Evolutionary conservation across 2,329 filamentous ascomycete species (phyloP).

Genomic region (Tolypocladium amazonense): DNA sequence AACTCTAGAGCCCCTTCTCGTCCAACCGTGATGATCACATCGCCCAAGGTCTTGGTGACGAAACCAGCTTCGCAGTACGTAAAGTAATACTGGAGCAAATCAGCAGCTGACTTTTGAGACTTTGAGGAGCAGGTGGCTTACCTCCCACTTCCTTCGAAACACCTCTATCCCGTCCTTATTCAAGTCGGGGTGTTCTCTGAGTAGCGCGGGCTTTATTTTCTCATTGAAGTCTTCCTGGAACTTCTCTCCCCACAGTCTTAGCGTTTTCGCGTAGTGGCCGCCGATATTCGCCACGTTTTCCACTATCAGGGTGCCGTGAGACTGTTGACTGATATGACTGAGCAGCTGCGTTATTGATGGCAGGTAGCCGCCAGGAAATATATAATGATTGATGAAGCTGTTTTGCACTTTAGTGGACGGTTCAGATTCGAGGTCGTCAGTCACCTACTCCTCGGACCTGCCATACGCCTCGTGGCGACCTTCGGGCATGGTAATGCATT

Average conservation of each 20-base stretch:
- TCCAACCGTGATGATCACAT: slow-evolving; percentile 61
- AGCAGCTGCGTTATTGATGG: slow-evolving; percentile 47
- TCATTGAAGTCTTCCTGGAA: slow-evolving; percentile 53
- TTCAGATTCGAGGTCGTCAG: not conserved
- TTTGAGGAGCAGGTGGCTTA: slow-evolving; percentile 18
- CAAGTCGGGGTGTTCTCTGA: slow-evolving; percentile 47
- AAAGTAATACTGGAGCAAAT: slow-evolving; percentile 52
- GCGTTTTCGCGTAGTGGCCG: slow-evolving; percentile 59
- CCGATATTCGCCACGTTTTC: slow-evolving; percentile 63
- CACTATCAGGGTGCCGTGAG: slow-evolving; percentile 51
- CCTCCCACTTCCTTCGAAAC: slow-evolving; percentile 63
- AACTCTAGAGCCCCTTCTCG: slow-evolving; percentile 54
- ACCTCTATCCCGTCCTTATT: slow-evolving; percentile 52
- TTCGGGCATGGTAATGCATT: slow-evolving; percentile 71
- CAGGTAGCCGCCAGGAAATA: slow-evolving; percentile 69
- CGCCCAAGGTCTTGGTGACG: slow-evolving; percentile 58
- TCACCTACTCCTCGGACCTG: slow-evolving; percentile 48
- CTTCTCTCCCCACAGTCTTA: slow-evolving; percentile 56
- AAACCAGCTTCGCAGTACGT: slow-evolving; percentile 67
- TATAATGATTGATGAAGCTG: slow-evolving; percentile 64
- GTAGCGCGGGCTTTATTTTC: slow-evolving; percentile 49
- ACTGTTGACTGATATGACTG: slow-evolving; percentile 48
- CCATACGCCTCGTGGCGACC: slow-evolving; percentile 55
- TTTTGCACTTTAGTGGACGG: not conserved
- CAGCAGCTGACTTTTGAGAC: not conserved